Base-by-base conservation (phyloP, 306 rosid species). In the Fragaria nilgerrensis region DNA sequence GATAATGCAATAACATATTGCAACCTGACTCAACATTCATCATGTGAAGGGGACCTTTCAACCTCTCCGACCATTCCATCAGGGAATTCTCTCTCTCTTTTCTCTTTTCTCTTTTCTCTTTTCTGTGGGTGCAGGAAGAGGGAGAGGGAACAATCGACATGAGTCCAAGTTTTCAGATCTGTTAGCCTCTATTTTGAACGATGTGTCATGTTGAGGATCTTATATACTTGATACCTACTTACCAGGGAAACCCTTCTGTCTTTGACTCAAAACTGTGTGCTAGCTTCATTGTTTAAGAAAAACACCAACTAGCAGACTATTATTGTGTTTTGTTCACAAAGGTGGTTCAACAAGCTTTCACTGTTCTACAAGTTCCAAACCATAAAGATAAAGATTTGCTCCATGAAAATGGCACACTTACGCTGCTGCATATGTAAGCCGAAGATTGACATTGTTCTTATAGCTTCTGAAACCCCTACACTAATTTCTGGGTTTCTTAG, bases 151-250 rank as follows among this genome's bases (percentile, higher is more conserved):
- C 77, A 32, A 81, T 72, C 20, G 59, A 68, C 73, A 73, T 75
- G 79, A 82, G 68, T 4, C 78, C 82, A 78, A 17, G 59, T 81
- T 76, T 77, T 39, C 44, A 75, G 68, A 74, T 88, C 86, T 77
- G 85, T 76, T 82, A 85, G 89, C 80, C 75, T 14, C 74, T 78
- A 81, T 75, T 52, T 74, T 76, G 78, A 79, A 53, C 65, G 49
- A 69, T 79, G 68, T 79, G 76, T 75, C 75, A 20, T 68, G 61
- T 20, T 66, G 64, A 80, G 75, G 73, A 25, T 74, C 63, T 43
- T 65, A 65, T 72, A 65, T 73, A 19, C 74, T 41, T 67, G 43
- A 73, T 27, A 29, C 70, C 55, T 17, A 20, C 44, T 43, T 23
- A 37, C 53, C 50, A 29, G 5, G 45, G 37, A 72, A 47, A 3